Evolutionary conservation across 192 early-diverging fungal species (phyloP), one percentile per base, ranked within the genome.

Genomic region (Obelidium mucronatum): DNA sequence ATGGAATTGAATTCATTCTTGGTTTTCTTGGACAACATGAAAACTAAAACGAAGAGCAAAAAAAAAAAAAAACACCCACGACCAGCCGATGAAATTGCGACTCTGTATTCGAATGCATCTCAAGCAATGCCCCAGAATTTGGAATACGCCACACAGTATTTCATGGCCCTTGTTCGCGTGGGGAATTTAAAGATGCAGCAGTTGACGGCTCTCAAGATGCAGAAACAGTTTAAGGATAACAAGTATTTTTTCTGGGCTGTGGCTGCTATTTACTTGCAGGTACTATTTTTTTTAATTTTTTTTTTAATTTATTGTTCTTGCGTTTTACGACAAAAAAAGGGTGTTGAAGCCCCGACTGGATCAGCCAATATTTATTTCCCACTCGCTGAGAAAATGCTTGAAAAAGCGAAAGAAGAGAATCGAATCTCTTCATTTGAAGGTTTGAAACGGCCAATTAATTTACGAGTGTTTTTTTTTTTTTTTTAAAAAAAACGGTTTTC

Each of bases 211-310:
- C 79, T 97, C 42, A 92, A 91, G 59, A 79, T 98, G 48, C 90
- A 93, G 73, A 94, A 95, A 75, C 80, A 85, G 53, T 95, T 93
- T 75, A 93, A 93, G 76, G 79, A 87, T 37, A 82, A 88, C 74
- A 91, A 89, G 60, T 95, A 96, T 80, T 85, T 94, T 74, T 95
- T 95, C 82, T 98, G 94, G 95, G 88, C 91, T 0, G 90, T 95
- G 48, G 90, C 93, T 80, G 89, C 90, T 39, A 83, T 96, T 22
- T 87, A 92, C 54, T 80, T 96, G 40, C 93, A 94, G 84, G 92
- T 91, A 79, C 73, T 56, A 35, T n/a, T 11, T 35, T 1, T 60
- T 6, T 60, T 31, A 6, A 31, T 60, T 8, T n/a, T 8, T 31
- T 71, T 3, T 5, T 61, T 55, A 33, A n/a, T n/a, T 0, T 3